These are phyloP conservation scores for Starmerella tilneyi DNA, from an alignment of 805 yeast genomes.

Conservation along the genomic window DNA sequence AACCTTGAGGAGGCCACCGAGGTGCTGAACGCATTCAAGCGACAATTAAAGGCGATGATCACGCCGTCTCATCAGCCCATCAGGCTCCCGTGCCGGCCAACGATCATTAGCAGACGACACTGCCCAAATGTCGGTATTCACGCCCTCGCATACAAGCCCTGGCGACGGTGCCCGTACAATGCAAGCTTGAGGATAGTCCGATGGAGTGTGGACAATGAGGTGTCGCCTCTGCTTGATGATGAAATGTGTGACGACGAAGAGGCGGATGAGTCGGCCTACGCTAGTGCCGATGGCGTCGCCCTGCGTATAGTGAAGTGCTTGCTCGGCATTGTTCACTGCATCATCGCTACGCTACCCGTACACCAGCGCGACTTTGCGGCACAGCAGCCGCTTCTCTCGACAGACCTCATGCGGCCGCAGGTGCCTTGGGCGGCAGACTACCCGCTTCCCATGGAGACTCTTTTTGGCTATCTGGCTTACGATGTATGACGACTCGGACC, in stretches of 20 bases:
- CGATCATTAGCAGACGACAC: slow-evolving; percentile 18
- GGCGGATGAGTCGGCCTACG: background rate
- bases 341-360: slow-evolving; percentile 22
- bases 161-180: background rate
- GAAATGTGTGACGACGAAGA: slow-evolving; percentile 11
- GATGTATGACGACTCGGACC: background rate
- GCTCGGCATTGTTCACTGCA: slow-evolving; percentile 23
- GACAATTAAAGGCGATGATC: slow-evolving; percentile 18
- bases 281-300: background rate
- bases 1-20: slow-evolving; percentile 25
- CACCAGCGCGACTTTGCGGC: slow-evolving; percentile 16
- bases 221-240: slow-evolving; percentile 7
- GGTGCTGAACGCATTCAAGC: slow-evolving; percentile 26
- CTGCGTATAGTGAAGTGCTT: slow-evolving; percentile 18
- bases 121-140: slow-evolving; percentile 22
- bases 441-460: slow-evolving; percentile 22
- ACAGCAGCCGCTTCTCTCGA: too few species aligned
- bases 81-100: slow-evolving; percentile 17
- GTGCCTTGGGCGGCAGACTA: slow-evolving; percentile 22
- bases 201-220: slow-evolving; percentile 18
- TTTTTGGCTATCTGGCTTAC: slow-evolving; percentile 20
- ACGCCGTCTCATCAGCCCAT: slow-evolving; percentile 18
- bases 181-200: slow-evolving; percentile 5
- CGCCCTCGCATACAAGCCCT: slow-evolving; percentile 17
- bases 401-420: background rate